phyloP scores from a whole-genome alignment of 805 yeast species.

The Sporopachydermia lactativora region DNA sequence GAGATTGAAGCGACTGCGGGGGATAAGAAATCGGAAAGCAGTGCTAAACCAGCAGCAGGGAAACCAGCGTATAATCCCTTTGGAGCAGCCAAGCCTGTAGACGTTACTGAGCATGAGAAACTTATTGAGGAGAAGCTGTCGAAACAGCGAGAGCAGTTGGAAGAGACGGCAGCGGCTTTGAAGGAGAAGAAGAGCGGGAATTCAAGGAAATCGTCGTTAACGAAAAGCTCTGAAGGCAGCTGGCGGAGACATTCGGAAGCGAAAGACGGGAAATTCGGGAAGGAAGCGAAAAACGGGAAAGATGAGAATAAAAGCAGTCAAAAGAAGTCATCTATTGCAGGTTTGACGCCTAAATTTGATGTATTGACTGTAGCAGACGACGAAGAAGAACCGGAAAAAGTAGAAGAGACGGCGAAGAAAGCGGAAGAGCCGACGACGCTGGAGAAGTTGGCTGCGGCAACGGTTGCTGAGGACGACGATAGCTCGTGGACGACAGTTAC shows the following conservation, averaged over 20 bases:
- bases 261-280: neutral
- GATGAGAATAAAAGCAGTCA: neutral
- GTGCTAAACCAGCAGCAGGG: neutral
- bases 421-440: neutral
- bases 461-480: neutral
- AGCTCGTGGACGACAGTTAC: neutral
- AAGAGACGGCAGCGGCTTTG: neutral
- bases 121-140: neutral
- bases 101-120: neutral
- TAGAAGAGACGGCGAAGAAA: neutral
- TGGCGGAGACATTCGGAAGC: neutral
- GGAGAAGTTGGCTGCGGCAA: neutral
- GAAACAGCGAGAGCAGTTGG: neutral
- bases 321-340: neutral
- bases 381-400: neutral
- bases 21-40: too few relatives aligned
- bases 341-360: neutral
- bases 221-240: neutral
- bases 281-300: neutral
- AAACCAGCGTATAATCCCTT: neutral
- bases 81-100: neutral
- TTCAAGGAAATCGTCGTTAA: neutral
- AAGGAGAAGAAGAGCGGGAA: neutral
- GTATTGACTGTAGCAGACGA: neutral
- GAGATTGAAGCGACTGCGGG: neutral